A percentile compares a stretch with the other conserved stretches of the same genome.
Conservation (phyloP, 1,284 basidiomycete genomes). For the Dichomitus squalens region DNA sequence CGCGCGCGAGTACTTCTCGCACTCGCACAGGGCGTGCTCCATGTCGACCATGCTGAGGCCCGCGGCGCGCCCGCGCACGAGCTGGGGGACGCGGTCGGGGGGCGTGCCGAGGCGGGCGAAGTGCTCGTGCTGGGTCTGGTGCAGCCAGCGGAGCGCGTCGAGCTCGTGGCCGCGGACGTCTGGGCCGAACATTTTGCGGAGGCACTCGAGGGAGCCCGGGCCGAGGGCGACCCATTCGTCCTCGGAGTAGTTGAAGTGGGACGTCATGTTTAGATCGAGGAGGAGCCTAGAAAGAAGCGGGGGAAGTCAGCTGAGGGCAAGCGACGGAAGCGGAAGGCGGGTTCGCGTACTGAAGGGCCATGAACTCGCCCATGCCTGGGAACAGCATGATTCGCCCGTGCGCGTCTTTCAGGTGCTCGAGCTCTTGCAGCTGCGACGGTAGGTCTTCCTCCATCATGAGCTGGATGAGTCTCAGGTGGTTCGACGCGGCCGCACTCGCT, state of each 20-base stretch:
- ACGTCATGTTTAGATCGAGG: conserved; percentile 46
- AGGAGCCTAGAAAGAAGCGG: conserved; percentile 34
- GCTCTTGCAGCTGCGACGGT: conserved; percentile 33
- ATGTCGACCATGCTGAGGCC: conserved; percentile 43
- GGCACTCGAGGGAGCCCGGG: conserved; percentile 41
- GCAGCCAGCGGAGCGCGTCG: conserved; percentile 41
- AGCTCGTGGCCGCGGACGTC: conserved; percentile 34
- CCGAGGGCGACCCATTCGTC: conserved; percentile 45
- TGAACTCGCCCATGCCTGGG: conserved; percentile 44
- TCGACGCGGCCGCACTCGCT: conserved; percentile 31
- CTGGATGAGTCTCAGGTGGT: conserved; percentile 40
- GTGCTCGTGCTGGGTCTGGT: conserved; percentile 39
- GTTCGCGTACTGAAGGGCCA: conserved; percentile 41
- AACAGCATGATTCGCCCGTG: conserved; percentile 38
- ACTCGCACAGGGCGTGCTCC: conserved; percentile 50
- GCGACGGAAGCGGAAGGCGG: neutral
- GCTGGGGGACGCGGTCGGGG: conserved; percentile 30
- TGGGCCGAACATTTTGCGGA: conserved; percentile 45
- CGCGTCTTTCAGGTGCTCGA: conserved; percentile 40
- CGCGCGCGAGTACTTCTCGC: conserved; percentile 44
- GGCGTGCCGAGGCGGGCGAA: conserved; percentile 38
- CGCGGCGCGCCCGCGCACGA: conserved; percentile 22
- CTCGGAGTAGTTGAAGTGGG: conserved; percentile 41
- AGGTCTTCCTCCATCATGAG: conserved; percentile 42
- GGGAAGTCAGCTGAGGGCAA: neutral